phyloP scores from a whole-genome alignment of 2,329 filamentous ascomycete species.

The Fusarium nanum region DNA sequence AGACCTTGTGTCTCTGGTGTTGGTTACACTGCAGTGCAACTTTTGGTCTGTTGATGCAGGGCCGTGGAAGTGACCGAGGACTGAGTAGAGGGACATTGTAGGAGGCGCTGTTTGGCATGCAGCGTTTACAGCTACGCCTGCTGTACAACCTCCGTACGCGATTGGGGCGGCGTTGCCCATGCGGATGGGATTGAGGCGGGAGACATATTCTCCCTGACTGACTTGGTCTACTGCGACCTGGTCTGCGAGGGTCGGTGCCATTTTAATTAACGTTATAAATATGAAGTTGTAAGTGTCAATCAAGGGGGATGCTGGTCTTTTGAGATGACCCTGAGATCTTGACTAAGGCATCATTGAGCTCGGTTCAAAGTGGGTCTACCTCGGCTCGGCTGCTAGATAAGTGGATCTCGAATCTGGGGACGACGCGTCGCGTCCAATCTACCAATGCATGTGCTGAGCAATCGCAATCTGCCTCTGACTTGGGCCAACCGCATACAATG shows the following conservation, averaged over 20 bases:
- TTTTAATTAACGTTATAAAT: not conserved
- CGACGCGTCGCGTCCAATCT: not conserved
- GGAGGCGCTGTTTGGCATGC: conserved; percentile 54
- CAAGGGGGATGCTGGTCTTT: not conserved
- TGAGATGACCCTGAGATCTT: not conserved
- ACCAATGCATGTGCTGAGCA: not conserved
- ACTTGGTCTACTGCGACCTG: conserved; percentile 42
- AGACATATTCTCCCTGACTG: conserved; percentile 40
- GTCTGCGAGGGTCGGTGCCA: conserved; percentile 31
- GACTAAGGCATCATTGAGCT: not conserved
- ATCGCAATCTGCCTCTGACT: no score
- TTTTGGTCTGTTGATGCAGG: conserved; percentile 56
- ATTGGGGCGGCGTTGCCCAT: conserved; percentile 51
- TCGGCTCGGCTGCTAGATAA: conserved; percentile 4
- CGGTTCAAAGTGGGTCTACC: conserved; percentile 9
- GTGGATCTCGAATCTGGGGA: not conserved
- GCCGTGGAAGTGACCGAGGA: conserved; percentile 60
- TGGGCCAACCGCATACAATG: no score
- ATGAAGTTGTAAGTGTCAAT: not conserved
- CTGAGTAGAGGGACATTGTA: conserved; percentile 58
- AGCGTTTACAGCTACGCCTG: conserved; percentile 55
- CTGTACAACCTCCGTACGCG: conserved; percentile 60
- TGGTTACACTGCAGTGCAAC: conserved; percentile 52
- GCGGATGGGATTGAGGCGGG: conserved; percentile 43
- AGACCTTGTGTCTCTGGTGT: conserved; percentile 57